Percentiles rank a stretch among this genome's conserved stretches.
Conservation (phyloP, 169 alveolate genomes). For the Plasmodium sp. region DNA sequence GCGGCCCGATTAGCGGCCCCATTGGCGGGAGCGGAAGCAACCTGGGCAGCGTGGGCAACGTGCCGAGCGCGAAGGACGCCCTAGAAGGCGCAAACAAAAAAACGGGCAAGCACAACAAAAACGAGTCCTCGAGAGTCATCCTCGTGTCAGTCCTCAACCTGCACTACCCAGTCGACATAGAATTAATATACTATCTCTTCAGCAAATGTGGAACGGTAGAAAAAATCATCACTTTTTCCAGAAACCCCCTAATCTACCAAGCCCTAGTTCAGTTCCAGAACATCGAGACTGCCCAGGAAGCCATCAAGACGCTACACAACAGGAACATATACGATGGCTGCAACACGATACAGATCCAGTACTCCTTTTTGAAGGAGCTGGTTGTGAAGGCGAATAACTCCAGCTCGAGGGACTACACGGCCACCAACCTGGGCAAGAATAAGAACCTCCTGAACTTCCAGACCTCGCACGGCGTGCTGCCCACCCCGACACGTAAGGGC, state of each 20-base stretch:
- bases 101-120: conserved; percentile 16
- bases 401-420: conserved; percentile 79
- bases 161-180: conserved; percentile 82
- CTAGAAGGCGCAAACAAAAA: neutral
- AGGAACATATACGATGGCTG: conserved; percentile 83
- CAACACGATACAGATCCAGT: conserved; percentile 79
- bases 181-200: conserved; percentile 80
- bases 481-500: conserved; percentile 58
- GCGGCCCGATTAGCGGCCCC: neutral
- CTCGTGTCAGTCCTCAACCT: conserved; percentile 79
- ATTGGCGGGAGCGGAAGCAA: neutral
- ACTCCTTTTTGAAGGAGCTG: conserved; percentile 76
- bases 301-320: conserved; percentile 76
- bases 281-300: conserved; percentile 77
- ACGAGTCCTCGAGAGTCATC: conserved; percentile 73
- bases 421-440: conserved; percentile 15
- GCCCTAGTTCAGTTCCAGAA: conserved; percentile 79
- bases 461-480: conserved; percentile 47
- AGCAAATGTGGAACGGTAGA: conserved; percentile 77
- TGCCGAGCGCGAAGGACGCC: neutral
- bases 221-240: conserved; percentile 80
- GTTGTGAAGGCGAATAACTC: conserved; percentile 76
- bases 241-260: conserved; percentile 77
- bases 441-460: conserved; percentile 3
- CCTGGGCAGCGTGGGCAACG: neutral